Percentiles rank a stretch among this genome's conserved stretches.
Conservation (phyloP, 1,284 basidiomycete genomes). For the Vanrija sp. region DNA sequence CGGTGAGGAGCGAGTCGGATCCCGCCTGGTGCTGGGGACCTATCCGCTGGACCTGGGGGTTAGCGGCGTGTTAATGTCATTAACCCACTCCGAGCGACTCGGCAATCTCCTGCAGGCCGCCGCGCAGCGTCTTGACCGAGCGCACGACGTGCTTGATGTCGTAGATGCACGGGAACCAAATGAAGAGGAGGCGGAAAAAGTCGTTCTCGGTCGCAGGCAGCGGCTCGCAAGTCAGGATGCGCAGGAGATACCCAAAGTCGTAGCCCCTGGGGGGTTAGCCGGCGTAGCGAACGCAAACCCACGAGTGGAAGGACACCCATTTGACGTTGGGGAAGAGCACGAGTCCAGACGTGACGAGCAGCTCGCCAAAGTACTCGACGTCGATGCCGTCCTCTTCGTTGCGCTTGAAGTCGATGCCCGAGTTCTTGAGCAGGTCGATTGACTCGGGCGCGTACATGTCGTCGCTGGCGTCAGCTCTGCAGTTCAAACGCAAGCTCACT, state of each 20-base stretch:
- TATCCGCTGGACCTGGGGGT: constrained; percentile 73
- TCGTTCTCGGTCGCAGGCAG: constrained; percentile 83
- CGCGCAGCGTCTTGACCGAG: constrained; percentile 80
- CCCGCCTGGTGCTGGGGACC: constrained; percentile 94
- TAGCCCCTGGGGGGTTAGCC: constrained; percentile 70
- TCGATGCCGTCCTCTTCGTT: constrained; percentile 89
- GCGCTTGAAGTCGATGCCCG: constrained; percentile 91
- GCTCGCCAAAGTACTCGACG: constrained; percentile 93
- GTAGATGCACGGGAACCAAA: constrained; percentile 96
- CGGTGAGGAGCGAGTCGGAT: constrained; percentile 88
- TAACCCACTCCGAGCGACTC: constrained; percentile 72
- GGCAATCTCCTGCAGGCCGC: constrained; percentile 92
- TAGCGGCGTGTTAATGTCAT: not conserved
- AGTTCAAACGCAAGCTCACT: constrained; percentile 54
- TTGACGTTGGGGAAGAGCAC: constrained; percentile 84
- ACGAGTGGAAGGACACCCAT: constrained; percentile 99
- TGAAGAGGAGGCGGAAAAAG: constrained; percentile 82
- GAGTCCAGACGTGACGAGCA: constrained; percentile 92
- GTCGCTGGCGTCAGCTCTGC: constrained; percentile 55
- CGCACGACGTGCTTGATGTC: constrained; percentile 98
- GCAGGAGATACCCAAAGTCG: constrained; percentile 98
- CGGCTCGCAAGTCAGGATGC: constrained; percentile 82
- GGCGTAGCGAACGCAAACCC: constrained; percentile 38
- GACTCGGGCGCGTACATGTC: constrained; percentile 99
- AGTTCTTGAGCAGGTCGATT: constrained; percentile 88